Evolutionary conservation across 1,284 basidiomycete genomes (phyloP).

Genomic region (Sanguinoderma infundibulare): DNA sequence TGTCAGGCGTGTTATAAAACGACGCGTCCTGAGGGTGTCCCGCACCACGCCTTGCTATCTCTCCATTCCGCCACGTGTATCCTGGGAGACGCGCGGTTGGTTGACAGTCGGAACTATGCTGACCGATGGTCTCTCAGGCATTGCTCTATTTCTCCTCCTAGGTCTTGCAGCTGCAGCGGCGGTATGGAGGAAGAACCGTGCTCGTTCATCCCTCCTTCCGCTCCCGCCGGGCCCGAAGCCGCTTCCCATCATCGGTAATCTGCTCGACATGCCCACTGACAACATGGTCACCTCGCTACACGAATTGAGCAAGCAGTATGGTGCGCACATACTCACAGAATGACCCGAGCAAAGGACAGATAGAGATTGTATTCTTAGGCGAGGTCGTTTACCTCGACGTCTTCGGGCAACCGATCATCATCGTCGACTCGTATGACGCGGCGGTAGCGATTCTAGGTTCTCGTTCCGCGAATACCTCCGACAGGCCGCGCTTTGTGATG

Average conservation of each 20-base stretch:
- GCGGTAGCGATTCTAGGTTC: constrained; percentile 10
- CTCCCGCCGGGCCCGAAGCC: constrained; percentile 17
- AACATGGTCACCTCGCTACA: not conserved
- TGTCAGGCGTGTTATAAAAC: not conserved
- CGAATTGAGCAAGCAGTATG: constrained; percentile 13
- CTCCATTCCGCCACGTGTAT: no score
- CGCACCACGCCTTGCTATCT: not conserved
- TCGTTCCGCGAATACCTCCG: constrained; percentile 15
- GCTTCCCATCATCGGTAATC: constrained; percentile 18
- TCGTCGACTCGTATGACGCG: constrained; percentile 15
- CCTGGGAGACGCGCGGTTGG: no score
- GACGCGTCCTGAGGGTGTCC: no score
- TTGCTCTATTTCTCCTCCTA: not conserved
- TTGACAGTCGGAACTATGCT: no score
- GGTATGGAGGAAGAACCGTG: not conserved
- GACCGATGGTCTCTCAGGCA: not conserved
- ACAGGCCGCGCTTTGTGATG: constrained; percentile 17
- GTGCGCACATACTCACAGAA: constrained; percentile 3
- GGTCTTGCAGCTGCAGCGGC: not conserved
- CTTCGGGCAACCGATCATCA: constrained; percentile 14
- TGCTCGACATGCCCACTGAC: constrained; percentile 15
- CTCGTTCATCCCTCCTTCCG: not conserved
- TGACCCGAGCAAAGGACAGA: no score
- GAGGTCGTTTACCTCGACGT: constrained; percentile 12
- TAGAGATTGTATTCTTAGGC: not conserved